Evolutionary conservation across 2,329 filamentous ascomycete species (phyloP).

Genomic region (Colletotrichum kahawae): DNA sequence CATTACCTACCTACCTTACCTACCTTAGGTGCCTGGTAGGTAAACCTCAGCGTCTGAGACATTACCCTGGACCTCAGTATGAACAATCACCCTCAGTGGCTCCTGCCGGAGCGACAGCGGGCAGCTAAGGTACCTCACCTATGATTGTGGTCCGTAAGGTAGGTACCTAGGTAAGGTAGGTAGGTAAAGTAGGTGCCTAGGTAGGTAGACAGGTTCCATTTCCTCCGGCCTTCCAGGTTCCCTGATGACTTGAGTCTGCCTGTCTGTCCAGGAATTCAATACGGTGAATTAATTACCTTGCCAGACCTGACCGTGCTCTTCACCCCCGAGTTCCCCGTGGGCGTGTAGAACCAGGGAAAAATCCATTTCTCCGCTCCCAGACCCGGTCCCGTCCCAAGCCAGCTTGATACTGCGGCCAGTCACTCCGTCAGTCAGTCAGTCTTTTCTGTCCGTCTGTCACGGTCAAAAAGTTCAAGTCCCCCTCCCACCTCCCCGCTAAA

Average conservation of each 20-base stretch:
- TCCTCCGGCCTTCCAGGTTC: not conserved
- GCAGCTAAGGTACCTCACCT: too few species aligned
- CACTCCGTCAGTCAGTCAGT: not conserved
- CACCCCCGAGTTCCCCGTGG: not conserved
- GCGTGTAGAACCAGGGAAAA: not conserved
- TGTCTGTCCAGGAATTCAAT: not conserved
- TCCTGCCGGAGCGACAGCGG: not conserved
- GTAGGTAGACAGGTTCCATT: not conserved
- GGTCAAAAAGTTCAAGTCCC: not conserved
- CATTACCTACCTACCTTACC: not conserved
- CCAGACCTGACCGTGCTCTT: not conserved
- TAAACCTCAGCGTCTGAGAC: not conserved
- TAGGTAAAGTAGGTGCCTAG: not conserved
- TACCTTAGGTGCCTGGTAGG: too few species aligned
- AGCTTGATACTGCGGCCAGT: not conserved
- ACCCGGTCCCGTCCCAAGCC: not conserved
- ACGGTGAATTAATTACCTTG: not conserved
- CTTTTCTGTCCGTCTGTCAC: not conserved
- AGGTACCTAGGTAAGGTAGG: not conserved
- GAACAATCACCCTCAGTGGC: not conserved
- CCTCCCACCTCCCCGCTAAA: slow-evolving; percentile 4
- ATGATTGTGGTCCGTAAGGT: too few species aligned
- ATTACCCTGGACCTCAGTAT: not conserved
- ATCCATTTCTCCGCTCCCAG: not conserved
- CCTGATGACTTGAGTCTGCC: not conserved